These are phyloP conservation scores for Heliosperma pusillum DNA, from an alignment of 148 eudicot species.

Conservation along the genomic window DNA sequence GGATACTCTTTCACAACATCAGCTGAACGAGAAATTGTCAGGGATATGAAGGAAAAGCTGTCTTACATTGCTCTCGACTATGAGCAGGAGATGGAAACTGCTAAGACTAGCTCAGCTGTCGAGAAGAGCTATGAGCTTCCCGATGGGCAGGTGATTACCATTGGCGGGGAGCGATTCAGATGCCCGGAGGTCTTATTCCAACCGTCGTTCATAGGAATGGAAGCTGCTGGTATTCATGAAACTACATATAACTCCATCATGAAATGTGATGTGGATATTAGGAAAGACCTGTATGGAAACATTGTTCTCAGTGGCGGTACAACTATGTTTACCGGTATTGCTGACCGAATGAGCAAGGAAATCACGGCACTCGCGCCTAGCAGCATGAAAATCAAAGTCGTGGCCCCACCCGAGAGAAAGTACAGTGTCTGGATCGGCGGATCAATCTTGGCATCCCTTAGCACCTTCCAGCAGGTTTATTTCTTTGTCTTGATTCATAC, in stretches of 20 bases:
- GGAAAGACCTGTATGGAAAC: slow-evolving; percentile 64
- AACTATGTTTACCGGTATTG: slow-evolving; percentile 77
- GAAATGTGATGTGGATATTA: slow-evolving; percentile 66
- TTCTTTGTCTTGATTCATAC: neutral
- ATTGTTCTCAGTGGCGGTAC: slow-evolving; percentile 83
- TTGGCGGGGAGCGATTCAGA: slow-evolving; percentile 57
- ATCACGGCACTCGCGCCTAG: slow-evolving; percentile 79
- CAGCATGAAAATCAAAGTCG: slow-evolving; percentile 84
- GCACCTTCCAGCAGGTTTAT: slow-evolving; percentile 79
- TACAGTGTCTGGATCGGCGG: slow-evolving; percentile 90
- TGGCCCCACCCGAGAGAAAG: slow-evolving; percentile 79
- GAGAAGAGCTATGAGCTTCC: slow-evolving; percentile 66
- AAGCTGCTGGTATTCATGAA: slow-evolving; percentile 69
- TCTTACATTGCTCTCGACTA: slow-evolving; percentile 60
- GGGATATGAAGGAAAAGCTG: slow-evolving; percentile 59
- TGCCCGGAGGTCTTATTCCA: slow-evolving; percentile 67
- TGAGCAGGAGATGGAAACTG: slow-evolving; percentile 56
- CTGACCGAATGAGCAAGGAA: slow-evolving; percentile 81
- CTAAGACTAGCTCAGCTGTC: slow-evolving; percentile 52
- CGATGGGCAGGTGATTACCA: slow-evolving; percentile 71
- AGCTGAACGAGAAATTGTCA: slow-evolving; percentile 78
- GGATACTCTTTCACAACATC: slow-evolving; percentile 68
- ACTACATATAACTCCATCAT: slow-evolving; percentile 59
- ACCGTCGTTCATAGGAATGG: slow-evolving; percentile 62
- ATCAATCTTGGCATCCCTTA: slow-evolving; percentile 73